These are phyloP conservation scores for Phytopythium cucurbitacearum DNA, from an alignment of 352 stramenopile species.

Conservation along the genomic window DNA sequence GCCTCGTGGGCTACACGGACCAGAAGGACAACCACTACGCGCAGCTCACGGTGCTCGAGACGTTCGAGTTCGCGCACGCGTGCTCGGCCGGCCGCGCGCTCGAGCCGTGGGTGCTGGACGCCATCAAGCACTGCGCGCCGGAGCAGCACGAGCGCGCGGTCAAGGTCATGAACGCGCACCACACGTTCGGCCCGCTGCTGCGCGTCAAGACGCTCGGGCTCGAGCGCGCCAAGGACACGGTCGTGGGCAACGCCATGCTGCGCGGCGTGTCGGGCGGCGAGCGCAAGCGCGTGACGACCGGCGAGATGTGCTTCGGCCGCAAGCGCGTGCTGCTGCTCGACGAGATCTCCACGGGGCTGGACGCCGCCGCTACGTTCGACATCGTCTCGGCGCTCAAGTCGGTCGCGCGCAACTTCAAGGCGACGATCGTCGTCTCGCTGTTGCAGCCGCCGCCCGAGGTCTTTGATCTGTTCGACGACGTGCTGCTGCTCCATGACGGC, in stretches of 20 bases:
- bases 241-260: constrained; percentile 59
- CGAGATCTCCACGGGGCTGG: constrained; percentile 63
- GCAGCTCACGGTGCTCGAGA: constrained; percentile 90
- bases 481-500: constrained; percentile 90
- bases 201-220: constrained; percentile 37
- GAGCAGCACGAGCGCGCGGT: constrained; percentile 30
- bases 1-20: constrained; percentile 38
- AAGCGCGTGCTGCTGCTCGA: constrained; percentile 78
- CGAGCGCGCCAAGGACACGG: constrained; percentile 48
- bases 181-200: constrained; percentile 31
- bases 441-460: constrained; percentile 92
- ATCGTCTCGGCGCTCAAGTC: constrained; percentile 46
- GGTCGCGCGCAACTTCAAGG: constrained; percentile 42
- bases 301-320: constrained; percentile 81
- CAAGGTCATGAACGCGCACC: constrained; percentile 26
- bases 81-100: constrained; percentile 44
- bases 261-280: constrained; percentile 83
- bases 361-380: constrained; percentile 51
- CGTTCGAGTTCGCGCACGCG: constrained; percentile 90
- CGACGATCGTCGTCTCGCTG: constrained; percentile 70
- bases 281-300: constrained; percentile 89
- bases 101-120: constrained; percentile 32
- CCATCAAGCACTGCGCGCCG: constrained; percentile 28
- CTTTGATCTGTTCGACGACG: constrained; percentile 92
- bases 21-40: constrained; percentile 87